Evolutionary conservation across 163 green algal species (phyloP), one percentile per base, ranked within the genome.

Genomic region (Volvox carteri): DNA sequence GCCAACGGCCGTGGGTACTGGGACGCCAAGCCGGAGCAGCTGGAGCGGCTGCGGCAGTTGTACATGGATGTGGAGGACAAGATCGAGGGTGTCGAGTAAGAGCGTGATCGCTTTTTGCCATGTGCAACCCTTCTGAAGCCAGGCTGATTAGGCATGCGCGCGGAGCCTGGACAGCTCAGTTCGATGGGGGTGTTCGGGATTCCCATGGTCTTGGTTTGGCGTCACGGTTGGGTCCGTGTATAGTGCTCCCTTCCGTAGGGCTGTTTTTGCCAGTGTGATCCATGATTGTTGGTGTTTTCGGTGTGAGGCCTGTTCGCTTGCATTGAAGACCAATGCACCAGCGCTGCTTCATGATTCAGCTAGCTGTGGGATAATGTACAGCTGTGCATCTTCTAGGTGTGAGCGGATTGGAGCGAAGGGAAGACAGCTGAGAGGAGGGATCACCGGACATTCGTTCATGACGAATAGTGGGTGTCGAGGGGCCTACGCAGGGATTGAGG

Each of bases 31-130:
- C 94, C 97, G 21, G 98, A 99, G 52, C 96, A 99, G 93, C 91
- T 99, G 52, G 97, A 99, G 84, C 94, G 94, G 42, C 95, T 99
- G 73, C 90, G 95, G 25, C 93, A 99, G 94, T 90, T 99, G 90
- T 99, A 99, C 95, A 97, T 91, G 86, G 97, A 99, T 72, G 97
- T 99, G 25, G 98, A 99, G 95, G 98, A 99, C 93, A 98, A 98
- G 92, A 99, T 99, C 89, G 98, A 99, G 96, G 98, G 98, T 54
- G 94, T 99, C 12, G 96, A 99, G 91, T 97, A 95, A 85, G 67
- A 75, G 1, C 25, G 60, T 16, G 14, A 28, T 37, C 60, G 28
- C 60, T 72, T 35, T 68, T 35, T 28, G 9, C 14, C 19, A 39
- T 23, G 2, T 39, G 60, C 19, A 72, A 72, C 54, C 54, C n/a